Conservation (phyloP, 352 stramenopile species). For the Phytophthora cryptogea region DNA sequence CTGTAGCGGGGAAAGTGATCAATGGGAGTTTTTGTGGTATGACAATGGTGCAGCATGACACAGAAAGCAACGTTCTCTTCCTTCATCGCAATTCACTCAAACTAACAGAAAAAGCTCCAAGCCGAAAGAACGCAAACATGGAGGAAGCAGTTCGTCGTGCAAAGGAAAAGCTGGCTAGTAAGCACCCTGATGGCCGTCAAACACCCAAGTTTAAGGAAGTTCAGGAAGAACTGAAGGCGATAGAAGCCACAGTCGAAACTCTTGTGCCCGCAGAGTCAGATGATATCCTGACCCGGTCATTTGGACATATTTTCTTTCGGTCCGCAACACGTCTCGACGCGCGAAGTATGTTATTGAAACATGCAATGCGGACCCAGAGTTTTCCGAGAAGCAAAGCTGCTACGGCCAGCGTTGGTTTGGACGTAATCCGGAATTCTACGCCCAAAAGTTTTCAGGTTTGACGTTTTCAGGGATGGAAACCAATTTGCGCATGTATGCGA, state of each 20-base stretch:
- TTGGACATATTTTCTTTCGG: constrained; percentile 68
- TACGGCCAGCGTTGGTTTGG: constrained; percentile 39
- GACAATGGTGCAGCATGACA: constrained; percentile 53
- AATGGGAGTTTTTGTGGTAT: constrained; percentile 53
- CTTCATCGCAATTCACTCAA: constrained; percentile 58
- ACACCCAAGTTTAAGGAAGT: constrained; percentile 30
- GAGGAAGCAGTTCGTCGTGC: constrained; percentile 2
- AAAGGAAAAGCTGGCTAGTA: no score
- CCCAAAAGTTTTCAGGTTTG: constrained; percentile 16
- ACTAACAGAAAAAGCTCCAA: constrained; percentile 12
- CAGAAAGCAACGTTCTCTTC: constrained; percentile 42
- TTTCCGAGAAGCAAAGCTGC: constrained; percentile 53
- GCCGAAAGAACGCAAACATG: no score
- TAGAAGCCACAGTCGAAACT: constrained; percentile 3
- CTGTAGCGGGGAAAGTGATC: constrained; percentile 35
- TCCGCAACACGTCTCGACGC: constrained; percentile 42
- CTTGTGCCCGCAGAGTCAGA: constrained; percentile 2
- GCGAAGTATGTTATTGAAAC: constrained; percentile 56
- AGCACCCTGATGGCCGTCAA: constrained; percentile 17
- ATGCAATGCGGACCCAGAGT: constrained; percentile 38
- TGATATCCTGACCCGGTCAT: constrained; percentile 45
- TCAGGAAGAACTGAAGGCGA: constrained; percentile 18
- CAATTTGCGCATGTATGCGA: constrained; percentile 12
- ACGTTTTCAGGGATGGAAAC: constrained; percentile 19
- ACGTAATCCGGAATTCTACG: constrained; percentile 16